Base-by-base conservation (phyloP, 805 yeast species). In the Zygoascus tannicola region DNA sequence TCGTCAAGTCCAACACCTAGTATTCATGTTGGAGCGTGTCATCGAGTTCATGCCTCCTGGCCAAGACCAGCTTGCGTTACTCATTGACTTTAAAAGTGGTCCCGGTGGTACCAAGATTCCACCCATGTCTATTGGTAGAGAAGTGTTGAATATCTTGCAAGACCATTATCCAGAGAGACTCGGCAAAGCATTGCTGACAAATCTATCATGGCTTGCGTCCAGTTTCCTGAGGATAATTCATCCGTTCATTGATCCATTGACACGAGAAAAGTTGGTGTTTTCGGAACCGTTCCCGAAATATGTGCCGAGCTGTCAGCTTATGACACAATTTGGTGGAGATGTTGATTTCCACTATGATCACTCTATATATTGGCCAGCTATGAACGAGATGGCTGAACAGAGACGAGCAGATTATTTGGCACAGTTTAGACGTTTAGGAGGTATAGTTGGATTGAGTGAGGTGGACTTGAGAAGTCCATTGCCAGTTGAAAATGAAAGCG, bases 141-240 rank as follows among this genome's bases (percentile, higher is more conserved):
- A 87, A 65, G 97, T 90, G 26, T 71, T 92, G 52, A 85, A 83
- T 62, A 92, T 92, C 60, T 69, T 92, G 55, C 99, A 92, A 66
- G 87, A 94, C 10, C 99, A 92, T 64, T 92, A 92, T 62, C 98
- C 98, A 3, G 99, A 92, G 62, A 76, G 99, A 56, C 71, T 92
- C 47, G 99, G 99, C 33, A 82, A 81, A 59, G 97, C 97, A 0
- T 70, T 88, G 39, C 70, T 92, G 43, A 85, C 94, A 40, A 90
- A 92, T 63, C 87, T 92, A 52, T 97, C 97, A 12, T 84, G 92
- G 76, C 65, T 88, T 44, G 97, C 88, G 4, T 84, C 95, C 85
- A 80, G 95, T 7, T 92, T 92, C 56, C 68, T 92, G 53, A 88
- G 84, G 66, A 67, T 92, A 50, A 88, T 90, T 51, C 85, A 85